Evolutionary conservation across 2,329 filamentous ascomycete genomes (phyloP), one percentile per base, ranked within the genome.

Genomic region (Fusarium papillatum): DNA sequence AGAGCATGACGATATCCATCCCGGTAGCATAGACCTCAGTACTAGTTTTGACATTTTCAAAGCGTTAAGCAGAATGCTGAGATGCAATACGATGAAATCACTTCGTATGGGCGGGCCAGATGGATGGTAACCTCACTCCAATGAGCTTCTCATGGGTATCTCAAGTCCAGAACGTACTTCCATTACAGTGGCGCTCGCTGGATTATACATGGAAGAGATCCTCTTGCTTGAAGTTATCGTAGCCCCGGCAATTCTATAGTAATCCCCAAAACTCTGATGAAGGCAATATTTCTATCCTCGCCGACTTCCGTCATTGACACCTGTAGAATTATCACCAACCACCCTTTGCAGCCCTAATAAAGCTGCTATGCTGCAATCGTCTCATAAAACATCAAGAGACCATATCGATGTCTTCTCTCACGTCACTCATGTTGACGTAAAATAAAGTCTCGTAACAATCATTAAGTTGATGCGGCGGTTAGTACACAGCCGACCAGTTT

Each of bases 381-480:
- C 22, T 1, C 3, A 19, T 5, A 24, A 7, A 16, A 10, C 46
- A 17, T 5, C 1, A 26, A 17, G 24, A 26, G 5, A 50, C 2
- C 1, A 26, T 11, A 0, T 26, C 24, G 6, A 50, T 17, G 1
- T 26, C 5, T 26, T 26, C 16, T 50, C 24, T 26, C 2, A 11
- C 3, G 0, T 6, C 8, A 17, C 8, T 4, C 5, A 6, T 11
- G 8, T 6, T 26, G 24, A 7, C 6, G 3, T 10, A 19, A 50
- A 26, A 26, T 6, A 11, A 19, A 3, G 17, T 9, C 16, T 11
- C 11, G 2, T 10, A 50, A 11, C 10, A 11, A 10, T 19, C 9
- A 11, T 5, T 5, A 26, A 50, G 16, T 50, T 19, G 5, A 26
- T 5, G 3, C 9, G 6, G 17, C 17, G 1, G 8, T 26, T 16